Evolutionary conservation across 2,329 filamentous ascomycete species (phyloP).

Genomic region (Aureobasidium lini): DNA sequence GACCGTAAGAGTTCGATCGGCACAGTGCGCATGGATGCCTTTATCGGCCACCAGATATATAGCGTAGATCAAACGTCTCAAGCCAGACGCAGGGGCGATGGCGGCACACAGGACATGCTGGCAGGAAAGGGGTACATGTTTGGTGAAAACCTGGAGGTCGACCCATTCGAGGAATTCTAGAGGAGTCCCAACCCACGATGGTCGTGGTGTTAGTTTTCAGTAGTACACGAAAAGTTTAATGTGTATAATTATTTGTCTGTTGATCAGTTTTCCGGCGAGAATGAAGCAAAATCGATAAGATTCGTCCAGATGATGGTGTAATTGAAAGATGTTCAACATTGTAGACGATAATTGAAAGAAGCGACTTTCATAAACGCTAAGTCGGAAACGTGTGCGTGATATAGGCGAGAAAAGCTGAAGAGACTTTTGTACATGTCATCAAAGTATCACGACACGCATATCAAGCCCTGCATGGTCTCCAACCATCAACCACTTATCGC

Average conservation of each 20-base stretch:
- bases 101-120: background rate
- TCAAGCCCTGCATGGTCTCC: background rate
- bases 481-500: no score
- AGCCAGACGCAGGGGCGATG: background rate
- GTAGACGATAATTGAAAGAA: background rate
- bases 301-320: no score
- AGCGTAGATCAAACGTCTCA: background rate
- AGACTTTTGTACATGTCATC: no score
- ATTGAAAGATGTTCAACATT: background rate
- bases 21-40: conserved; percentile 94
- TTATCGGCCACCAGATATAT: conserved; percentile 32
- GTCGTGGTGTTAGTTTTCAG: background rate
- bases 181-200: conserved; percentile 2
- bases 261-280: no score
- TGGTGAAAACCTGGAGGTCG: background rate
- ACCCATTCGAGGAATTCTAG: conserved; percentile 12
- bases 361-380: background rate
- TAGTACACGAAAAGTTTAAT: background rate
- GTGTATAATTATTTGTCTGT: background rate
- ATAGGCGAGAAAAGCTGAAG: background rate
- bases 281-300: background rate
- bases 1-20: conserved; percentile 44
- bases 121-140: background rate
- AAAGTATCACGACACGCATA: no score
- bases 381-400: background rate